phyloP scores from a whole-genome alignment of 345 rosid species.

The Syzygium aqueum region DNA sequence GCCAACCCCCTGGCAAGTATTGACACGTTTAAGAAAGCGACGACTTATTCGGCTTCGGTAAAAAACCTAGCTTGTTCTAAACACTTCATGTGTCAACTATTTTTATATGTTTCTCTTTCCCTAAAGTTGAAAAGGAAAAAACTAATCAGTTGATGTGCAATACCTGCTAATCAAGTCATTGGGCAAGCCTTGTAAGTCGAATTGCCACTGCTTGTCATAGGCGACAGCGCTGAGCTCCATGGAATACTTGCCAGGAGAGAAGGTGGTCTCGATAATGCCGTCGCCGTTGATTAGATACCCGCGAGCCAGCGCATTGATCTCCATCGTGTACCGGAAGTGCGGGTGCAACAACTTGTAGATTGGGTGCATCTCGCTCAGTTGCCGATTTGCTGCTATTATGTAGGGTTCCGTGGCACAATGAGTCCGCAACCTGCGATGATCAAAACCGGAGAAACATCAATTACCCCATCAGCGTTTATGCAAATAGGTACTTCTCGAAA shows the following conservation, averaged over 20 bases:
- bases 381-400: constrained; percentile 57
- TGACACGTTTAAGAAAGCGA: not conserved
- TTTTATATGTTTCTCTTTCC: not conserved
- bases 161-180: constrained; percentile 46
- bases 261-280: constrained; percentile 60
- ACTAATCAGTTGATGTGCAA: no score
- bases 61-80: no score
- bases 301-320: constrained; percentile 69
- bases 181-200: constrained; percentile 43
- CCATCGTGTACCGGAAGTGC: constrained; percentile 73
- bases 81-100: no score
- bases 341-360: constrained; percentile 50
- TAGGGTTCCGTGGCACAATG: constrained; percentile 18
- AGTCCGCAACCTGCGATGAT: no score
- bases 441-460: no score
- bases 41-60: no score
- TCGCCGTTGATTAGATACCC: constrained; percentile 34
- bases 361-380: constrained; percentile 66
- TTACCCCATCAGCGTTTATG: no score
- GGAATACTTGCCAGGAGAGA: constrained; percentile 48
- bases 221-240: constrained; percentile 46
- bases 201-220: constrained; percentile 42
- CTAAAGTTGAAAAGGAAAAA: no score
- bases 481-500: no score
- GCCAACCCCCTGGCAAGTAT: constrained; percentile 37